Conservation (phyloP, 116 monocot genomes). For the Trichopus zeylanicus region DNA sequence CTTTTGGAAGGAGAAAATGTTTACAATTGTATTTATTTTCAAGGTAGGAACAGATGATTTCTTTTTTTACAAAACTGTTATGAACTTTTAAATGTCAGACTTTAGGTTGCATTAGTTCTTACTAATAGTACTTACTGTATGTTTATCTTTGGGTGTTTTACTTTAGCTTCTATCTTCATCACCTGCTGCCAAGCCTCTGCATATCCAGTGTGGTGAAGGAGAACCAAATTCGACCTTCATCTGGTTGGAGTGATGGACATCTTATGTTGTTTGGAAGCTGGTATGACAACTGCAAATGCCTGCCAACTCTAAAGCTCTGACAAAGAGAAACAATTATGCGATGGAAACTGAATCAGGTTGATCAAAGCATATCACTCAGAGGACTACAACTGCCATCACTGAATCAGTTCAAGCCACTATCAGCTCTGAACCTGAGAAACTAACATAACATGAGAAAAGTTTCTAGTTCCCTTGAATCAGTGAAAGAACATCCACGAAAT, state of each 20-base stretch:
- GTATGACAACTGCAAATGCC: conserved; percentile 26
- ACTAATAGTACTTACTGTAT: background rate
- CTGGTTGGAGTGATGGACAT: conserved; percentile 84
- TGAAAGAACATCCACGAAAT: conserved; percentile 45
- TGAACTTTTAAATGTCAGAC: background rate
- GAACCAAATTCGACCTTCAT: conserved; percentile 63
- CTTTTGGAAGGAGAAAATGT: conserved; percentile 30
- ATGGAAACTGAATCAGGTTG: conserved; percentile 61
- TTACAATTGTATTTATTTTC: conserved; percentile 38
- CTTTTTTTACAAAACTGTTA: background rate
- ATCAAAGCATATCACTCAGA: conserved; percentile 35
- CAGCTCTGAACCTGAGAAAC: conserved; percentile 34
- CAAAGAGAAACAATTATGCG: conserved; percentile 34
- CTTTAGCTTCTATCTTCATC: conserved; percentile 62
- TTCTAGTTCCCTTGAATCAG: conserved; percentile 28
- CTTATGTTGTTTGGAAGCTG: conserved; percentile 55
- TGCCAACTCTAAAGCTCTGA: conserved; percentile 30
- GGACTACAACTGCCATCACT: conserved; percentile 14
- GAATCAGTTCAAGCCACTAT: conserved; percentile 21
- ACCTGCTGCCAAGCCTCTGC: conserved; percentile 36
- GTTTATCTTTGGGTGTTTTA: background rate
- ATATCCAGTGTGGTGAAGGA: conserved; percentile 36
- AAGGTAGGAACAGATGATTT: no score
- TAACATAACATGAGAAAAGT: conserved; percentile 39
- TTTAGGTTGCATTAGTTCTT: background rate